Evolutionary conservation across 2,329 filamentous ascomycete genomes (phyloP).

Genomic region (Epichloe sp.): DNA sequence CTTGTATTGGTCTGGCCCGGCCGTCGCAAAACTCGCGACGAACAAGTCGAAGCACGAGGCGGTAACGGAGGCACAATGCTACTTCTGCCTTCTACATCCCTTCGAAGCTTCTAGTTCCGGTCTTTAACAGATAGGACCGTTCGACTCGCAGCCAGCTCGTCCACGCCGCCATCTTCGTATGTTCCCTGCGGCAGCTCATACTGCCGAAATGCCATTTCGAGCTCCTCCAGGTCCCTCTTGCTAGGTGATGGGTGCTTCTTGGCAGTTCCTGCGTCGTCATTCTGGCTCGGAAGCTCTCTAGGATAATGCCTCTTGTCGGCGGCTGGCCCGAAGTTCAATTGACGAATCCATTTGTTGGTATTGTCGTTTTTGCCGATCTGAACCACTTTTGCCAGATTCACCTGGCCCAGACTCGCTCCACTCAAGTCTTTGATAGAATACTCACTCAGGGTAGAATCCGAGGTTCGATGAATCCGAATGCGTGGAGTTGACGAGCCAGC

Average conservation of each 20-base stretch:
- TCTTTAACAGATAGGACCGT: conserved; percentile 13
- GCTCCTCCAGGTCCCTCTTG: conserved; percentile 25
- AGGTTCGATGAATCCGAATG: conserved; percentile 7
- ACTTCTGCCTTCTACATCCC: not conserved
- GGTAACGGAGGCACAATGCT: not conserved
- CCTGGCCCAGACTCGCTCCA: conserved; percentile 2
- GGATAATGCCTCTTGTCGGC: not conserved
- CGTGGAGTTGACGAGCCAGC: conserved; percentile 27
- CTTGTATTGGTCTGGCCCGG: not conserved
- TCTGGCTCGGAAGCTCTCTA: not conserved
- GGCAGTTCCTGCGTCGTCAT: conserved; percentile 8
- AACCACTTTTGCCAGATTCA: conserved; percentile 7
- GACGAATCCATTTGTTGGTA: not conserved
- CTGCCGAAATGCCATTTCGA: conserved; percentile 22
- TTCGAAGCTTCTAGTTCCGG: conserved; percentile 13
- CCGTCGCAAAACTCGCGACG: not conserved
- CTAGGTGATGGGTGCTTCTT: conserved; percentile 35
- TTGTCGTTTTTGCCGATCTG: conserved; percentile 4
- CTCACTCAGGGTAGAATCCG: not conserved
- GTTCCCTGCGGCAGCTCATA: conserved; percentile 15
- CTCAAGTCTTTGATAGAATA: not conserved
- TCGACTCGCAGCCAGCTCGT: conserved; percentile 17
- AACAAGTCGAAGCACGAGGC: not conserved
- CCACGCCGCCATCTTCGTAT: conserved; percentile 11
- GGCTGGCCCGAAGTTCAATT: conserved; percentile 1